Conservation (phyloP, 176 grass and related monocot genomes). For the Musa beccarii region DNA sequence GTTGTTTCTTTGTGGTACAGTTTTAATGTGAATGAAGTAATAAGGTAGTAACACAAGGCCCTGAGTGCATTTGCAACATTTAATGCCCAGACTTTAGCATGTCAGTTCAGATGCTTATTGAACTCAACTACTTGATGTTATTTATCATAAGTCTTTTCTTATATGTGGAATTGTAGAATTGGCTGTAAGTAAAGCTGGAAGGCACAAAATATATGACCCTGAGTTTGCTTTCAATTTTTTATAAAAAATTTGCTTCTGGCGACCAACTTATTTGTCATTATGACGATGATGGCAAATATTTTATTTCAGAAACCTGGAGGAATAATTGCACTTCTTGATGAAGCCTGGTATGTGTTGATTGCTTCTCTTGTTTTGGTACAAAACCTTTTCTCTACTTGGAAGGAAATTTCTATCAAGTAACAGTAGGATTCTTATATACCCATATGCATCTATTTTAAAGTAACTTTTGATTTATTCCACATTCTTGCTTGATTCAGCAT, state of each 20-base stretch:
- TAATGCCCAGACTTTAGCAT: no score
- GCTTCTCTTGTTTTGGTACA: constrained; percentile 5
- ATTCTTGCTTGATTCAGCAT: constrained; percentile 44
- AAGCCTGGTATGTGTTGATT: constrained; percentile 71
- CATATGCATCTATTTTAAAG: neutral
- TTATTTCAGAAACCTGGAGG: constrained; percentile 93
- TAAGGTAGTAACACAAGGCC: neutral
- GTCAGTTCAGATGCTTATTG: neutral
- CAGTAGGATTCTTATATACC: constrained; percentile 3
- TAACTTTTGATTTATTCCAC: constrained; percentile 12
- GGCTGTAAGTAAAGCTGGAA: neutral
- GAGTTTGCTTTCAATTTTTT: neutral
- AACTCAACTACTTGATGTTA: neutral
- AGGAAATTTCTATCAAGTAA: no score
- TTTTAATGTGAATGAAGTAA: neutral
- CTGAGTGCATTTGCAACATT: no score
- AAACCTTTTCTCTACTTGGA: no score
- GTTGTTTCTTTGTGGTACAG: neutral
- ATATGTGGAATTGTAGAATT: neutral
- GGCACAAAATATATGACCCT: neutral
- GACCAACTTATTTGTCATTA: neutral
- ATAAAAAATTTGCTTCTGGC: neutral
- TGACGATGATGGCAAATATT: neutral
- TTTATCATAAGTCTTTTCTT: neutral
- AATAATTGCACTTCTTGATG: constrained; percentile 87